phyloP scores from a whole-genome alignment of 2,329 filamentous ascomycete genomes.

The Sporothrix globosa region DNA sequence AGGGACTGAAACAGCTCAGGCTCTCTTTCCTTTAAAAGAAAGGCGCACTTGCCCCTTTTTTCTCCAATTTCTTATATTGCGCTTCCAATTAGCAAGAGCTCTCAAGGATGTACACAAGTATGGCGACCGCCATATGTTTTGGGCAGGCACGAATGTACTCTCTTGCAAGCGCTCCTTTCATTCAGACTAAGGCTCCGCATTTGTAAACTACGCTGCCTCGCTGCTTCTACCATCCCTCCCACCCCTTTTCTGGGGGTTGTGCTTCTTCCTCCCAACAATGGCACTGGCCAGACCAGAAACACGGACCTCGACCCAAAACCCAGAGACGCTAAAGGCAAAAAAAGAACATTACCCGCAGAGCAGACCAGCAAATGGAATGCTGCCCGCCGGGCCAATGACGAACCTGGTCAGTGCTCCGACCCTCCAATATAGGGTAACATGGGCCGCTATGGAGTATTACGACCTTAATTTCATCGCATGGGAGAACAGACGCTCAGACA shows the following conservation, averaged over 20 bases:
- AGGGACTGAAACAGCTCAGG: background rate
- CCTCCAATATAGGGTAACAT: slow-evolving; percentile 13
- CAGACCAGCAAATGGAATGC: slow-evolving; percentile 1
- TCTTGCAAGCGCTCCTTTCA: background rate
- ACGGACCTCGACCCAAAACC: background rate
- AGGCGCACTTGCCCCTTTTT: slow-evolving; percentile 14
- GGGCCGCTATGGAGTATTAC: background rate
- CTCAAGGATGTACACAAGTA: background rate
- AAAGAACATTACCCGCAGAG: background rate
- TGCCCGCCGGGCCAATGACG: slow-evolving; percentile 23
- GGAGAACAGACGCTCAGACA: background rate
- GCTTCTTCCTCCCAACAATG: background rate
- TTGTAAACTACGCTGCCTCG: background rate
- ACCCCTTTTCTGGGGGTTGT: background rate
- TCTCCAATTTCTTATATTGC: background rate
- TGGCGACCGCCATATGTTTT: background rate
- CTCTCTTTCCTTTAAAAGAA: background rate
- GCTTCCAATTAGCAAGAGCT: background rate
- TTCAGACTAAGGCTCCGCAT: background rate
- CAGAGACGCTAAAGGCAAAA: background rate
- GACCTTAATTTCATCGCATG: background rate
- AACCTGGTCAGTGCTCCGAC: slow-evolving; percentile 29
- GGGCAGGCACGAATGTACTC: background rate
- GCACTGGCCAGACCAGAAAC: background rate
- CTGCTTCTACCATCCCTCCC: background rate